Conservation (phyloP, 306 rosid species). For the Phaseolus lunatus region DNA sequence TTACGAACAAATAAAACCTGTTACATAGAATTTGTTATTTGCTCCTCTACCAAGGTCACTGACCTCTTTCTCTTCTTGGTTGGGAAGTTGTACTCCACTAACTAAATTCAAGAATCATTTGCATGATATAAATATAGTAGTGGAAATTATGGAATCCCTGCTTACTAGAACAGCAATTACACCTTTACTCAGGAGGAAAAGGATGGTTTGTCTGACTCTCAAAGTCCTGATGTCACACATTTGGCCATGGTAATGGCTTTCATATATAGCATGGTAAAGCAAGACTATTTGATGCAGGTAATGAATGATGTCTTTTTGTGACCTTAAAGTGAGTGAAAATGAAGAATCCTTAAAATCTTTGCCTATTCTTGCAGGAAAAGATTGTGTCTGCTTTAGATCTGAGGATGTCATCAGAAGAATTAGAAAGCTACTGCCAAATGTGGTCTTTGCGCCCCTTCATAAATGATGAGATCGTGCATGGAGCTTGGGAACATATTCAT, state of each 20-base stretch:
- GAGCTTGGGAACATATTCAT: slow-evolving; percentile 69
- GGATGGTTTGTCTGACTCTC: slow-evolving; percentile 40
- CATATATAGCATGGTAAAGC: slow-evolving; percentile 69
- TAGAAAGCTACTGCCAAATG: slow-evolving; percentile 78
- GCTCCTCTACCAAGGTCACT: not conserved
- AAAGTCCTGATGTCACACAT: slow-evolving; percentile 49
- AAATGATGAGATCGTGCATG: slow-evolving; percentile 56
- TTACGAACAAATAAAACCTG: not conserved
- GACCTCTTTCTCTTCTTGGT: slow-evolving; percentile 26
- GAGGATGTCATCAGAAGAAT: slow-evolving; percentile 63
- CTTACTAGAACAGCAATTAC: not conserved
- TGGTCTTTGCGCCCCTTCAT: slow-evolving; percentile 74
- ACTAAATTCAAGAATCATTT: slow-evolving; percentile 40
- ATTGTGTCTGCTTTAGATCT: slow-evolving; percentile 66
- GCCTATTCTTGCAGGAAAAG: slow-evolving; percentile 61
- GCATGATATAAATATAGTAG: slow-evolving; percentile 11
- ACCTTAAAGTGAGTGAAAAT: slow-evolving; percentile 20
- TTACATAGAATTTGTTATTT: not conserved
- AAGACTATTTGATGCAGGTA: slow-evolving; percentile 86
- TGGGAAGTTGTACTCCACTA: slow-evolving; percentile 17
- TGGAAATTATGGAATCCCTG: slow-evolving; percentile 8
- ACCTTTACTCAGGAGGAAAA: slow-evolving; percentile 54
- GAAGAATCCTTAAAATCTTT: slow-evolving; percentile 11
- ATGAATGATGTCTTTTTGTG: not conserved
- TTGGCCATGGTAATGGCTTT: slow-evolving; percentile 64